Conservation (phyloP, 495 filamentous ascomycete species). For the Penicillium samsonianum region DNA sequence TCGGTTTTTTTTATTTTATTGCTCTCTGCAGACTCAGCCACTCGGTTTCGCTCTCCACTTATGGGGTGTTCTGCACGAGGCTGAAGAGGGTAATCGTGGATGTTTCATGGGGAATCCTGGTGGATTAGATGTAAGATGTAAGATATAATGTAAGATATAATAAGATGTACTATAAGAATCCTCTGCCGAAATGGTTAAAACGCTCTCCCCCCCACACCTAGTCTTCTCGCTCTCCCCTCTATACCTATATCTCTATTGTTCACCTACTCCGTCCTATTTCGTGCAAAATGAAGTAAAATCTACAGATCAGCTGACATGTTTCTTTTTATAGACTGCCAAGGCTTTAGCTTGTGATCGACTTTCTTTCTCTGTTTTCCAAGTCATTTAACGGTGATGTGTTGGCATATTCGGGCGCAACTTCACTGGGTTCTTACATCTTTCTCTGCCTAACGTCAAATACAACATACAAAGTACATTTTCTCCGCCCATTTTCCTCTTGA, state of each 20-base stretch:
- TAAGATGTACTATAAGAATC: no score
- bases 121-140: not conserved
- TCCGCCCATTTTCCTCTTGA: not conserved
- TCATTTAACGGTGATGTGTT: conserved; percentile 5
- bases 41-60: conserved; percentile 7
- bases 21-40: conserved; percentile 18
- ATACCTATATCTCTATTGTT: not conserved
- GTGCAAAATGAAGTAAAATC: not conserved
- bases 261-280: not conserved
- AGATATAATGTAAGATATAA: no score
- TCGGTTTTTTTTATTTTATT: not conserved
- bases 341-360: not conserved
- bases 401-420: conserved; percentile 7
- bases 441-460: conserved; percentile 1
- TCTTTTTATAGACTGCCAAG: conserved; percentile 9
- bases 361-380: not conserved
- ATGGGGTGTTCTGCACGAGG: conserved; percentile 17
- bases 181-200: no score
- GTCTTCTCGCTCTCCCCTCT: not conserved
- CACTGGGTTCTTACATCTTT: not conserved
- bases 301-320: conserved; percentile 1
- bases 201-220: no score
- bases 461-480: no score
- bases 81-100: conserved; percentile 21
- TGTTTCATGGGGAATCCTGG: not conserved